Conservation (phyloP, 306 rosid genomes). For the Glycine latifolia region DNA sequence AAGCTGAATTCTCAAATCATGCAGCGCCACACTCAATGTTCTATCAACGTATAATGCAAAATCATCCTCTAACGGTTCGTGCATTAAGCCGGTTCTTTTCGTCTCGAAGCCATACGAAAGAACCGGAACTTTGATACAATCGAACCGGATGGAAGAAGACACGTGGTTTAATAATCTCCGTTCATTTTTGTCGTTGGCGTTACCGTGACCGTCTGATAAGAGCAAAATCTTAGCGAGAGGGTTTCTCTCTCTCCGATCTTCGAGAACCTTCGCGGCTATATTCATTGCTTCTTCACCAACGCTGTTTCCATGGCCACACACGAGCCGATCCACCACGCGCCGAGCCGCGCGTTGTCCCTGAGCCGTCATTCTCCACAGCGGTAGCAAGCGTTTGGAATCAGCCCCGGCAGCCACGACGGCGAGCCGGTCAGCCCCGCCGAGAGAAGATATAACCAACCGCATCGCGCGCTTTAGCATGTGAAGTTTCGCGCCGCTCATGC, state of each 20-base stretch:
- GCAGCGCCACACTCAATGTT: constrained; percentile 57
- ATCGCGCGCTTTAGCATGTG: constrained; percentile 71
- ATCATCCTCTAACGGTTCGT: neutral
- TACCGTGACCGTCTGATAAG: constrained; percentile 59
- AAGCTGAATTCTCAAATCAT: constrained; percentile 64
- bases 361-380: constrained; percentile 62
- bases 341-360: constrained; percentile 65
- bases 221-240: constrained; percentile 58
- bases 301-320: constrained; percentile 50
- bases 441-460: constrained; percentile 67
- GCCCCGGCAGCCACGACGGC: constrained; percentile 52
- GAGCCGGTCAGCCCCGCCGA: constrained; percentile 65
- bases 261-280: constrained; percentile 65
- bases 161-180: constrained; percentile 38
- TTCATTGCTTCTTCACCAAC: constrained; percentile 58
- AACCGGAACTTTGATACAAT: constrained; percentile 65
- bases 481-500: constrained; percentile 65
- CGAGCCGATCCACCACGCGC: constrained; percentile 59
- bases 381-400: constrained; percentile 53
- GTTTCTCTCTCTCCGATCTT: constrained; percentile 67
- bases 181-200: neutral
- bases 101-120: constrained; percentile 50
- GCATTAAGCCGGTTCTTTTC: neutral
- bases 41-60: constrained; percentile 16
- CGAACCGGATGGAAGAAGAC: constrained; percentile 51